Evolutionary conservation across 2,329 filamentous ascomycete species (phyloP).

Genomic region (Ophiostoma tasmaniense): DNA sequence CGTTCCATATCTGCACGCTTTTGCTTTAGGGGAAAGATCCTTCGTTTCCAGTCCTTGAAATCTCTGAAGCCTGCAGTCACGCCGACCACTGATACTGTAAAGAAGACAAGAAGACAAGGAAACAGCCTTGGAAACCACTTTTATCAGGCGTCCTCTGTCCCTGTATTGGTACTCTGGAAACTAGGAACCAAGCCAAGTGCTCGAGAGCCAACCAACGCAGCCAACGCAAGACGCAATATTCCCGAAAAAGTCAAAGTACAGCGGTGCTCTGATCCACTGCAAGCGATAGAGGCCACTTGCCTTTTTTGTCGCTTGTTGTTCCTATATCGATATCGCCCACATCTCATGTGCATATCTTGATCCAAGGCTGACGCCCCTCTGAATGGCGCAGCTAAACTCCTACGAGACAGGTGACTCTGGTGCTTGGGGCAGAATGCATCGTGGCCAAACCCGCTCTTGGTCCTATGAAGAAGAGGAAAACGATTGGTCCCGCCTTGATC

Average conservation of each 20-base stretch:
- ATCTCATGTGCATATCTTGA: conserved; percentile 20
- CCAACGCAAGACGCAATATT: not conserved
- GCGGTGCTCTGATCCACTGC: not conserved
- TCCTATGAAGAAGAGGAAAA: conserved; percentile 19
- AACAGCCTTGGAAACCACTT: not conserved
- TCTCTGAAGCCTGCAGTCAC: not conserved
- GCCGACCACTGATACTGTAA: not conserved
- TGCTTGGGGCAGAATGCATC: conserved; percentile 22
- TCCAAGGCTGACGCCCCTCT: conserved; percentile 25
- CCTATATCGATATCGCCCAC: not conserved
- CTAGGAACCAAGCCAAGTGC: not conserved
- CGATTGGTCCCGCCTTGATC: conserved; percentile 26
- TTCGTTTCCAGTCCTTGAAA: not conserved
- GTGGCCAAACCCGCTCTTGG: conserved; percentile 21
- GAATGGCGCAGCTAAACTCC: conserved; percentile 28
- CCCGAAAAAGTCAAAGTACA: not conserved
- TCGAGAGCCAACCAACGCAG: not conserved
- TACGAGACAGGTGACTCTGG: conserved; percentile 22
- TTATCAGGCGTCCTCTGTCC: not conserved
- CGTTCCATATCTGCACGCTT: conserved; percentile 14
- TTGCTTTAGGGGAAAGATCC: conserved; percentile 5
- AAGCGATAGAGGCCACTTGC: conserved; percentile 5
- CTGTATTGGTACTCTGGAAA: not conserved
- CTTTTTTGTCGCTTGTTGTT: not conserved
- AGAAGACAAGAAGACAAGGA: not conserved